Evolutionary conservation across 176 grass and related monocot species (phyloP).

Genomic region (Dactylis glomerata): DNA sequence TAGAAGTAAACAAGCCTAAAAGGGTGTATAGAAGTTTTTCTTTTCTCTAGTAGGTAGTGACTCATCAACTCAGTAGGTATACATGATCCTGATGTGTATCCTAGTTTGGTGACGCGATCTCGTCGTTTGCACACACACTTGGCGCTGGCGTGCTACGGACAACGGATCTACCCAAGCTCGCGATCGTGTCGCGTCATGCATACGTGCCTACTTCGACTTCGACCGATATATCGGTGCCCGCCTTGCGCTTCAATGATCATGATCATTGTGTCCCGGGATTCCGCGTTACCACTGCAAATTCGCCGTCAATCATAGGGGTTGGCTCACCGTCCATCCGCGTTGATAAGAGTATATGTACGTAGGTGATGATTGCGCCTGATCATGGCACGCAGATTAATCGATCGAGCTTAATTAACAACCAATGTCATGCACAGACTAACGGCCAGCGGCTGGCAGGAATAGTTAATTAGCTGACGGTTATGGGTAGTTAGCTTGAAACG

Average conservation of each 20-base stretch:
- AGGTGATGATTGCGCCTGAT: neutral
- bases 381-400: constrained; percentile 6
- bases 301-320: constrained; percentile 32
- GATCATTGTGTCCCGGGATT: neutral
- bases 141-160: constrained; percentile 3
- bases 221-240: neutral
- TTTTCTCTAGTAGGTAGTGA: too few relatives aligned
- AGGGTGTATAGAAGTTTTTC: too few relatives aligned
- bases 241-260: constrained; percentile 6
- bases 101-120: constrained; percentile 10
- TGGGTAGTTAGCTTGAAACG: neutral
- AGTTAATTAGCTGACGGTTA: constrained; percentile 17
- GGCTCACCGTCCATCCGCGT: constrained; percentile 47
- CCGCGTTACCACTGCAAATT: neutral
- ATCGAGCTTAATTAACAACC: neutral
- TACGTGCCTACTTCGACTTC: neutral
- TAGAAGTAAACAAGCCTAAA: too few relatives aligned
- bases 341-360: neutral
- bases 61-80: too few relatives aligned
- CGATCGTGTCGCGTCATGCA: neutral
- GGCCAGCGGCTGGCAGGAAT: neutral
- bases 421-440: neutral
- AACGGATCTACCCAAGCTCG: neutral
- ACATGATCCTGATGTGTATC: too few relatives aligned
- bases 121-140: neutral